These are phyloP conservation scores for Taxillus chinensis DNA, from an alignment of 164 flowering plant species.

Conservation along the genomic window DNA sequence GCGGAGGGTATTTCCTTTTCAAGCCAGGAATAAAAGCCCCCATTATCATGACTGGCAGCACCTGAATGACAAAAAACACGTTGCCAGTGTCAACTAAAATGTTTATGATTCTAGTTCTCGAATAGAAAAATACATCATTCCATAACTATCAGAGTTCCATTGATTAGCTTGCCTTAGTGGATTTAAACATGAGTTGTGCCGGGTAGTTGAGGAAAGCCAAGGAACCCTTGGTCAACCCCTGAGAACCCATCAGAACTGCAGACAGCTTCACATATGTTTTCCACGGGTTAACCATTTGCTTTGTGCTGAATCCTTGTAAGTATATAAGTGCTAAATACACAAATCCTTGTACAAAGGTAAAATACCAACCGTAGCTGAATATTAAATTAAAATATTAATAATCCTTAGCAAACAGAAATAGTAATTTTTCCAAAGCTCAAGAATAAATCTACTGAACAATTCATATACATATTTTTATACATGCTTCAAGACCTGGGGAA, in stretches of 20 bases:
- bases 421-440: neutral
- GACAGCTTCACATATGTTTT: conserved; percentile 1
- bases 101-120: neutral
- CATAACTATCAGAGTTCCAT: neutral
- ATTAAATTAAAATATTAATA: neutral
- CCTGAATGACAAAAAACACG: conserved; percentile 21
- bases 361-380: conserved; percentile 4
- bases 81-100: neutral
- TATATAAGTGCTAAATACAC: neutral
- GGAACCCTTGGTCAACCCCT: conserved; percentile 2
- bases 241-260: conserved; percentile 5
- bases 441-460: neutral
- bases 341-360: conserved; percentile 4
- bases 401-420: neutral
- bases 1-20: conserved; percentile 53
- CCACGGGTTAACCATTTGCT: conserved; percentile 4
- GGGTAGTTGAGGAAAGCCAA: conserved; percentile 4
- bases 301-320: neutral
- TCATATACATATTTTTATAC: no score
- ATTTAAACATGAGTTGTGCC: conserved; percentile 2
- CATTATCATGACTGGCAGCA: conserved; percentile 78
- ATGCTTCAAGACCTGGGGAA: neutral
- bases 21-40: conserved; percentile 77
- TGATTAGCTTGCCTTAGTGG: neutral
- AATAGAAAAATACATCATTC: neutral